Evolutionary conservation across 768 basidiomycete species (phyloP).

Genomic region (Pleurotus salmoneostramineus): DNA sequence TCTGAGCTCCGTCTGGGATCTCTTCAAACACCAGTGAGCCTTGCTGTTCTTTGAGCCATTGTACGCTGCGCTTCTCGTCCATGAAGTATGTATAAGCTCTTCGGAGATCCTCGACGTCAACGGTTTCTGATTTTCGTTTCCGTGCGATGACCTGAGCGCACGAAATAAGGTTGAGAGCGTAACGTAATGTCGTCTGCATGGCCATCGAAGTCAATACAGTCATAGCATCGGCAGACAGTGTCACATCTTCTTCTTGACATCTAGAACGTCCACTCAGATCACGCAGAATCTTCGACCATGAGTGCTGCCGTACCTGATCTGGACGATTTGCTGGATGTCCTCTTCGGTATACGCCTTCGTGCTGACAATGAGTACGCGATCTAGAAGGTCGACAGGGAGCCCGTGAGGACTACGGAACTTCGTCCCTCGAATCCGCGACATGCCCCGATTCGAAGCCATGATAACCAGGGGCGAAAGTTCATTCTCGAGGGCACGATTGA

Average conservation of each 20-base stretch:
- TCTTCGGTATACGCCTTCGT: slow-evolving; percentile 81
- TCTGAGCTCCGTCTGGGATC: slow-evolving; percentile 31
- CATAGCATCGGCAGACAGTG: slow-evolving; percentile 66
- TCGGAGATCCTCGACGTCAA: slow-evolving; percentile 83
- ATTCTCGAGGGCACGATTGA: slow-evolving; percentile 93
- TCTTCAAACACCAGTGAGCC: slow-evolving; percentile 75
- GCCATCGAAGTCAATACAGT: slow-evolving; percentile 89
- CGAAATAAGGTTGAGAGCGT: slow-evolving; percentile 93
- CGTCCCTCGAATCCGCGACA: slow-evolving; percentile 92
- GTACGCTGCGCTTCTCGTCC: slow-evolving; percentile 89
- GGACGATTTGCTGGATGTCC: slow-evolving; percentile 89
- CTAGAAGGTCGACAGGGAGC: slow-evolving; percentile 89
- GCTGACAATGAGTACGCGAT: slow-evolving; percentile 93
- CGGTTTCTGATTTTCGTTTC: slow-evolving; percentile 75
- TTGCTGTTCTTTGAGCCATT: slow-evolving; percentile 87
- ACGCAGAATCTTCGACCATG: not conserved
- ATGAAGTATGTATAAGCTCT: slow-evolving; percentile 87
- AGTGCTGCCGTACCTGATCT: slow-evolving; percentile 61
- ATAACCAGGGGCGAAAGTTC: slow-evolving; percentile 94
- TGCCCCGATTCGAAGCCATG: slow-evolving; percentile 97
- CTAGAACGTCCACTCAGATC: slow-evolving; percentile 27
- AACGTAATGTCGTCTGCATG: slow-evolving; percentile 84
- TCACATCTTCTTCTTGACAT: slow-evolving; percentile 94
- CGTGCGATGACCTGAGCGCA: slow-evolving; percentile 84
- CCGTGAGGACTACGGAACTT: slow-evolving; percentile 94